These are phyloP conservation scores for Xylariaceae sp. DNA, from an alignment of 2,329 filamentous ascomycete species.

Conservation along the genomic window DNA sequence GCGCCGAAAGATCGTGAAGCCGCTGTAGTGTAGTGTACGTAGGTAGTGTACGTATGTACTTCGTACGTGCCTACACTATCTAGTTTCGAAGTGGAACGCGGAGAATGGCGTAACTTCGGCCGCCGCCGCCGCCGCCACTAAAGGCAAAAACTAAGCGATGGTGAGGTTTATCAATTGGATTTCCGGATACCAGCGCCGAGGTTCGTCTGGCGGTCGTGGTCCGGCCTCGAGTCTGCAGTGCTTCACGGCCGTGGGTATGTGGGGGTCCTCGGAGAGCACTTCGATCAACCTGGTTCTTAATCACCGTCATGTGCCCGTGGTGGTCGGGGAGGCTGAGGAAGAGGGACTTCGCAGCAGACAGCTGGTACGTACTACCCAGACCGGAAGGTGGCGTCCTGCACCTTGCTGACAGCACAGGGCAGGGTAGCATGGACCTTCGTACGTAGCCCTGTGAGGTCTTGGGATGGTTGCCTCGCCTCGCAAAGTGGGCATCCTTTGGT, in stretches of 20 bases:
- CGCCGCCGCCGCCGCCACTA: background rate
- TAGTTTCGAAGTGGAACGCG: background rate
- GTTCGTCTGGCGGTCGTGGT: too few species aligned
- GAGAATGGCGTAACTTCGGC: conserved; percentile 16
- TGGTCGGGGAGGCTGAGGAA: background rate
- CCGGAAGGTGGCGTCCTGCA: background rate
- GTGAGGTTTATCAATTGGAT: background rate
- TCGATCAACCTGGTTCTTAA: background rate
- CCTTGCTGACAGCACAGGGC: conserved; percentile 5
- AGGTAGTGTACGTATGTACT: background rate
- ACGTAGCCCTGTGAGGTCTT: background rate
- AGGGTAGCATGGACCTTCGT: background rate
- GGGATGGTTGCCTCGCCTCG: background rate
- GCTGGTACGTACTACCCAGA: background rate
- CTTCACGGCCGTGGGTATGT: too few species aligned
- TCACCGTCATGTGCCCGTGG: too few species aligned
- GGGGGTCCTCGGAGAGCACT: background rate
- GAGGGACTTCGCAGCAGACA: conserved; percentile 1
- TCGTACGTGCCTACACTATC: too few species aligned
- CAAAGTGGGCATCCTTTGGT: conserved; percentile 3
- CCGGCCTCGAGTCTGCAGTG: too few species aligned
- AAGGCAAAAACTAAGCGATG: too few species aligned
- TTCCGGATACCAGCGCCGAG: too few species aligned
- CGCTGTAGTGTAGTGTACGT: background rate
- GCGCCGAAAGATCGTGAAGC: background rate